A percentile compares a stretch with the other conserved stretches of the same genome.
Conservation (phyloP, 2,329 filamentous ascomycete genomes). For the Fusarium sp. region DNA sequence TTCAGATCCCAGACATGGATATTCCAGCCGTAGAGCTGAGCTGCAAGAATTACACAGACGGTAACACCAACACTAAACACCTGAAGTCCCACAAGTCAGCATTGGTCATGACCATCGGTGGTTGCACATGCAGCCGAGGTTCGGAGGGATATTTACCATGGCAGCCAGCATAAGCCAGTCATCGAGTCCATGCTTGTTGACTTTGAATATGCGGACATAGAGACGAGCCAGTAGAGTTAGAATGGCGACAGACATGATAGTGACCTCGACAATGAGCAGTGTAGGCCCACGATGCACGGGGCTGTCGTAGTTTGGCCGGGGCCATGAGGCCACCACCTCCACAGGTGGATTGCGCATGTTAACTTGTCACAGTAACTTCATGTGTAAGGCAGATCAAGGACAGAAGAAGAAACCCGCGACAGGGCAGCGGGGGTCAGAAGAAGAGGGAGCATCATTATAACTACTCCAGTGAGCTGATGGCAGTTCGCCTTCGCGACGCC, state of each 20-base stretch:
- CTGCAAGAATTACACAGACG: slow-evolving; percentile 50
- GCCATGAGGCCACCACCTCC: slow-evolving; percentile 52
- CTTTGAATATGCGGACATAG: slow-evolving; percentile 50
- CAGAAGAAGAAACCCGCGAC: slow-evolving; percentile 50
- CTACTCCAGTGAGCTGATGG: slow-evolving; percentile 14
- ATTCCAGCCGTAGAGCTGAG: slow-evolving; percentile 52
- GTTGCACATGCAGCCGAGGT: slow-evolving; percentile 32
- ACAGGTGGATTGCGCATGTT: slow-evolving; percentile 52
- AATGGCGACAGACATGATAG: slow-evolving; percentile 49
- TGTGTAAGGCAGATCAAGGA: slow-evolving; percentile 14
- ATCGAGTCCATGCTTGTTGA: slow-evolving; percentile 51
- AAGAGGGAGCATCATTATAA: slow-evolving; percentile 36
- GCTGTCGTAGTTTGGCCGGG: slow-evolving; percentile 51
- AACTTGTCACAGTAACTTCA: background rate
- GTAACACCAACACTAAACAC: slow-evolving; percentile 50
- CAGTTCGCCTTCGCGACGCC: slow-evolving; percentile 24
- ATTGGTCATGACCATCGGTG: background rate
- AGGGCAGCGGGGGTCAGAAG: slow-evolving; percentile 5
- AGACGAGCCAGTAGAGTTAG: slow-evolving; percentile 51
- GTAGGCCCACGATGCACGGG: slow-evolving; percentile 52
- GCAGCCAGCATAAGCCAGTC: slow-evolving; percentile 57
- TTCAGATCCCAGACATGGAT: slow-evolving; percentile 53
- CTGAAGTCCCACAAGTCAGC: slow-evolving; percentile 38
- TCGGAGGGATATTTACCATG: slow-evolving; percentile 43
- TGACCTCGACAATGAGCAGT: slow-evolving; percentile 52